A percentile compares a stretch with the other conserved stretches of the same genome.
These are phyloP conservation scores for Rhodotorula sphaerocarpa DNA, from an alignment of 768 basidiomycete genomes.

Conservation along the genomic window DNA sequence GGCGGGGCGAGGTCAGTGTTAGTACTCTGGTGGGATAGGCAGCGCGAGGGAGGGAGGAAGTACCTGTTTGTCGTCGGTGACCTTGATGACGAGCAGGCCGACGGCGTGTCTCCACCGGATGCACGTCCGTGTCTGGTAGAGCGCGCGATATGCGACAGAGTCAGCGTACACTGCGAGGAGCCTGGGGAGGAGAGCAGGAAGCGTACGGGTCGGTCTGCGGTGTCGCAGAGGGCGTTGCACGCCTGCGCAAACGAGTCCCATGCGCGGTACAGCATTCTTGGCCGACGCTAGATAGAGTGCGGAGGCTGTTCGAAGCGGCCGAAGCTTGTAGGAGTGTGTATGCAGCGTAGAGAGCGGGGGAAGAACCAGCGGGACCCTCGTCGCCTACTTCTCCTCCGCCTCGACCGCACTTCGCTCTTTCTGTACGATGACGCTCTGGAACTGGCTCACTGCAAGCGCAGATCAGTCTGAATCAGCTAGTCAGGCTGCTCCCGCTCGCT, in stretches of 20 bases:
- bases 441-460: no score
- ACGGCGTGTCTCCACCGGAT: conserved; percentile 65
- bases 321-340: background rate
- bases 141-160: background rate
- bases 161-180: background rate
- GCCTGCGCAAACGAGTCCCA: conserved; percentile 16
- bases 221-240: background rate
- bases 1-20: background rate
- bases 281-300: no score
- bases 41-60: conserved; percentile 41
- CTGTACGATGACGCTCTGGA: no score
- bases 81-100: conserved; percentile 83
- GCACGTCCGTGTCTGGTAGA: conserved; percentile 68
- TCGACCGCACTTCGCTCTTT: no score
- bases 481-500: no score
- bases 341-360: no score
- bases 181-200: background rate
- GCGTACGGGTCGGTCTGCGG: conserved; percentile 15
- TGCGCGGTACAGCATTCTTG: conserved; percentile 10
- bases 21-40: background rate
- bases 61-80: conserved; percentile 83
- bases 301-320: background rate
- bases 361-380: no score
- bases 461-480: no score
- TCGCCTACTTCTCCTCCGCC: no score